Evolutionary conservation across 495 filamentous ascomycete genomes (phyloP).

Genomic region (Penicillium atrosanguineum): DNA sequence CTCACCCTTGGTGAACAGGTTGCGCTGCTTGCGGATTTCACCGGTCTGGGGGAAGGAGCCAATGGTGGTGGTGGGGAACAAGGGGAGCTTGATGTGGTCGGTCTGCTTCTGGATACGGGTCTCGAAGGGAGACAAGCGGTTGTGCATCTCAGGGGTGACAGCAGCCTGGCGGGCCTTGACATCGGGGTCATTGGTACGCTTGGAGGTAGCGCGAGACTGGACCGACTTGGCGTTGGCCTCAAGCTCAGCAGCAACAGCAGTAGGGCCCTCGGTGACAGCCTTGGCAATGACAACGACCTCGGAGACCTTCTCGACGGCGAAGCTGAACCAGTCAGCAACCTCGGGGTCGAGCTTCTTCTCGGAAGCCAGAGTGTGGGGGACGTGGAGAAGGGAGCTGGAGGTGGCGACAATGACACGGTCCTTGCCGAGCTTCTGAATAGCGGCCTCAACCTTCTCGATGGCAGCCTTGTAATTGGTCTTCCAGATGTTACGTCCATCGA

Average conservation of each 20-base stretch:
- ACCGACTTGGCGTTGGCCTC: conserved; percentile 93
- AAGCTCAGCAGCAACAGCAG: conserved; percentile 77
- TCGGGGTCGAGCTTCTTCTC: conserved; percentile 95
- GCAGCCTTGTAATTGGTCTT: conserved; percentile 96
- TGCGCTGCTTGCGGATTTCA: conserved; percentile 92
- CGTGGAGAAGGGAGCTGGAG: conserved; percentile 95
- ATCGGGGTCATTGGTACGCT: conserved; percentile 90
- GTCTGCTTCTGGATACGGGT: conserved; percentile 80
- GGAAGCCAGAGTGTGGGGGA: conserved; percentile 92
- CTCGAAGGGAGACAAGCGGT: conserved; percentile 86
- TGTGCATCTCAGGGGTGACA: conserved; percentile 80
- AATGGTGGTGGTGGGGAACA: conserved; percentile 99
- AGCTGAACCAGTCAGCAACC: conserved; percentile 97
- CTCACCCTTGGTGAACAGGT: conserved; percentile 97
- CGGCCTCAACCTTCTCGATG: conserved; percentile 82
- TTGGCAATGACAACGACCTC: conserved; percentile 94
- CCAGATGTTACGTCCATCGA: conserved; percentile 99
- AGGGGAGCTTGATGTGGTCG: conserved; percentile 81
- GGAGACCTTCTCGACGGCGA: conserved; percentile 88
- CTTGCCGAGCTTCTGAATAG: conserved; percentile 89
- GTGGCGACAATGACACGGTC: conserved; percentile 95
- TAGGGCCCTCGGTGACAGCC: conserved; percentile 87
- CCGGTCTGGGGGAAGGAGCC: conserved; percentile 99
- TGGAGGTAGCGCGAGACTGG: conserved; percentile 82
- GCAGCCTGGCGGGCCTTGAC: conserved; percentile 93